Evolutionary conservation across 2,329 filamentous ascomycete genomes (phyloP).

Genomic region (Ambrosiella beaveri): DNA sequence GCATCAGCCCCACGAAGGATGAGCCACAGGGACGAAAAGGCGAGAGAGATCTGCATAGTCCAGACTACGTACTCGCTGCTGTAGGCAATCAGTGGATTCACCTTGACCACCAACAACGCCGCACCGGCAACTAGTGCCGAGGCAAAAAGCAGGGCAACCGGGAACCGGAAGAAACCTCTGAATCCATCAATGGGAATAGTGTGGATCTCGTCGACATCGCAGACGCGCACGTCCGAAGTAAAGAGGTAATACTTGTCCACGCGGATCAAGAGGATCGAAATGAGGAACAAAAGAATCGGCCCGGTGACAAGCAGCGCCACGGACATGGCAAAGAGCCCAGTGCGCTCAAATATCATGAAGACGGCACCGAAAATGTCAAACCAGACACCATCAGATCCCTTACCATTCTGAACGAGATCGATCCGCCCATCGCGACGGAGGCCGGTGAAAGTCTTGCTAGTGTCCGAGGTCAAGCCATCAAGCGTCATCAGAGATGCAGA

Average conservation of each 20-base stretch:
- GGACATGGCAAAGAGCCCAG: conserved; percentile 76
- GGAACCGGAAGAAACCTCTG: conserved; percentile 71
- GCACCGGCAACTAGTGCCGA: conserved; percentile 52
- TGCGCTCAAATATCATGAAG: conserved; percentile 63
- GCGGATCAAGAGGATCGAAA: conserved; percentile 51
- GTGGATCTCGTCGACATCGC: conserved; percentile 42
- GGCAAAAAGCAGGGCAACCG: conserved; percentile 53
- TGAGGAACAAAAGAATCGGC: conserved; percentile 52
- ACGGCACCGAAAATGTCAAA: conserved; percentile 75
- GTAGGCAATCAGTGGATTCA: conserved; percentile 84
- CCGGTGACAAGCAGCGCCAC: conserved; percentile 66
- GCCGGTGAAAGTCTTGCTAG: conserved; percentile 48
- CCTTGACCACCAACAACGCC: conserved; percentile 58
- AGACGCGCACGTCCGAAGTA: conserved; percentile 38
- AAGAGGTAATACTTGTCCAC: conserved; percentile 82
- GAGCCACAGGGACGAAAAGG: conserved; percentile 69
- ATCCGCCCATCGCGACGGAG: conserved; percentile 34
- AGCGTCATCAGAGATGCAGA: conserved; percentile 64
- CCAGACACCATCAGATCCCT: conserved; percentile 61
- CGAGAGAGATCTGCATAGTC: conserved; percentile 70
- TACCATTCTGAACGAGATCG: conserved; percentile 48
- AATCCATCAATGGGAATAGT: conserved; percentile 52
- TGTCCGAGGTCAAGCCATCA: conserved; percentile 50
- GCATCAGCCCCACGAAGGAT: conserved; percentile 62
- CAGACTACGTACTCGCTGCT: conserved; percentile 62